Base-by-base conservation (phyloP, 768 basidiomycete species). In the Tricholoma sp. region DNA sequence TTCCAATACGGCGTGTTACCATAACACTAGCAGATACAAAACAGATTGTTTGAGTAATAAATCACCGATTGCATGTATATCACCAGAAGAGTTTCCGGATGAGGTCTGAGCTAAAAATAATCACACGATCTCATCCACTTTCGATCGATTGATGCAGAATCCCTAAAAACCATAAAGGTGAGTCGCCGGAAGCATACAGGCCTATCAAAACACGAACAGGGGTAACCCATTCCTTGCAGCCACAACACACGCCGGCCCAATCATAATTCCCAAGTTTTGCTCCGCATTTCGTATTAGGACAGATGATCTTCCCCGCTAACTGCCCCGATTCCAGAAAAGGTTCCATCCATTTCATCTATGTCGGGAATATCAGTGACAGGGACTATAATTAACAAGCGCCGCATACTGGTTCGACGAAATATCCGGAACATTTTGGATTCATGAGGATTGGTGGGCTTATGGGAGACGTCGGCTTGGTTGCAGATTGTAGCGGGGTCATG, bases 331-430 rank as follows among this genome's bases (percentile, higher is more conserved):
- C 78, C 8, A 98, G 74, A 63, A 88, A 82, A 4, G 85, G 79
- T 51, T 93, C 86, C 96, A 99, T 99, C 97, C 96, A 99, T 65
- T 86, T 88, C 84, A 97, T 86, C 94, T 91, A 61, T 27, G n/a
- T n/a, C 3, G 14, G 57, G 14, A 52, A 31, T 41, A 37, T 27
- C 50, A 22, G 52, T 50, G 9, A 32, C 9, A 59, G 21, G 7
- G 7, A 5, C 9, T 10, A 21, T 16, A 19, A 50, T 27, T 24
- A 54, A 47, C 47, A 14, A 32, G 29, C 41, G 57, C 37, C 24
- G 79, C 90, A 63, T 65, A 97, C 93, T 32, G 94, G 94, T 69
- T 98, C 96, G 46, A 98, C 84, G 67, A 98, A 98, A 71, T 99
- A 99, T 7, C 94, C 95, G 1, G 94, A 96, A 71, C 97, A 98